phyloP scores from a whole-genome alignment of 257 asterid genomes.

The Echites panduratus region DNA sequence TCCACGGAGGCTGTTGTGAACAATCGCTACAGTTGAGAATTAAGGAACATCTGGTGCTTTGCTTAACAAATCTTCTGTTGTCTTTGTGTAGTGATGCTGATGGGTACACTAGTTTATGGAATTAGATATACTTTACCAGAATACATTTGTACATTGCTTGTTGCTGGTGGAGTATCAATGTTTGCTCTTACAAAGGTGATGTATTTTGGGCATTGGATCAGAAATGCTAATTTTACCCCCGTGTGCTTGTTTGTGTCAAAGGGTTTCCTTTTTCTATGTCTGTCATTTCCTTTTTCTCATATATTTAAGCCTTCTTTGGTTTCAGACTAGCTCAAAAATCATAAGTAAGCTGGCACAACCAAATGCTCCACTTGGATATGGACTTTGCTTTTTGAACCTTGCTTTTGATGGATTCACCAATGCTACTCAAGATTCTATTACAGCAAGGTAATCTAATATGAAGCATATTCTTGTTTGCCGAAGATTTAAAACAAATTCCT shows the following conservation, averaged over 20 bases:
- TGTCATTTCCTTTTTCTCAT: neutral
- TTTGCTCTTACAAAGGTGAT: conserved; percentile 90
- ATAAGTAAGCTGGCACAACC: conserved; percentile 90
- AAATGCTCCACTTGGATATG: conserved; percentile 90
- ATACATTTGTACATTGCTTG: conserved; percentile 83
- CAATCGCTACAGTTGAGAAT: neutral
- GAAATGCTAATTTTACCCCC: neutral
- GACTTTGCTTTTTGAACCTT: conserved; percentile 84
- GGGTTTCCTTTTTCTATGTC: conserved; percentile 4
- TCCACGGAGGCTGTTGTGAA: neutral
- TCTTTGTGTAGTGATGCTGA: conserved; percentile 84
- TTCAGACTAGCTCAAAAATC: conserved; percentile 92
- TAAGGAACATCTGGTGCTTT: neutral
- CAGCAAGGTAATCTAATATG: conserved; percentile 47
- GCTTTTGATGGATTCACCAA: conserved; percentile 99
- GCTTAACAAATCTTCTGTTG: neutral
- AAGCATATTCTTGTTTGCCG: neutral
- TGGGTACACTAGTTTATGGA: conserved; percentile 95
- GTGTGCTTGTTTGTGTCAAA: neutral
- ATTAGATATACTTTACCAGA: conserved; percentile 81
- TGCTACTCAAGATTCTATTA: conserved; percentile 96
- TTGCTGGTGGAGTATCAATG: conserved; percentile 93
- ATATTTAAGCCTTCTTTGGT: conserved; percentile 8
- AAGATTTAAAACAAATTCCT: neutral
- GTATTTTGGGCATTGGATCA: neutral